phyloP scores from a whole-genome alignment of 2,329 filamentous ascomycete species.

The Colletotrichum salicis region DNA sequence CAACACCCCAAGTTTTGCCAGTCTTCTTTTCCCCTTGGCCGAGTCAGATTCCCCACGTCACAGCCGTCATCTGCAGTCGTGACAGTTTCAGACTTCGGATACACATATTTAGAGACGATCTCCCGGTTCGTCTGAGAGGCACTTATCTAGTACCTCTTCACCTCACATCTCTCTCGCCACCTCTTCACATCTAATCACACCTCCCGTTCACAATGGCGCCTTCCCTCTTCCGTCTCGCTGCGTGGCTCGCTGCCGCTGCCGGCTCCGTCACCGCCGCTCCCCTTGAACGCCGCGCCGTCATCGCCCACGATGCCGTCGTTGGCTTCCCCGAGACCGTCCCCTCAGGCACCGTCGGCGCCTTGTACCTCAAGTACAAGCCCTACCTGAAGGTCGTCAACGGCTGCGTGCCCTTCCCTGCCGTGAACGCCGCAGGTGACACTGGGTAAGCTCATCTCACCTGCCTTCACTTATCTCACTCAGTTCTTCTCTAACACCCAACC shows the following conservation, averaged over 20 bases:
- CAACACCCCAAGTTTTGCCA: background rate
- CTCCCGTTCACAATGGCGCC: conserved; percentile 21
- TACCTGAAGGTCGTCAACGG: conserved; percentile 61
- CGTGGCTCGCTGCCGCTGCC: conserved; percentile 33
- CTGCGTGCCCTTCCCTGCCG: conserved; percentile 71
- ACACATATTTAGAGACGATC: conserved; percentile 24
- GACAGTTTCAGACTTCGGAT: conserved; percentile 28
- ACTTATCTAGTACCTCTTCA: background rate
- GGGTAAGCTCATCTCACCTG: conserved; percentile 53
- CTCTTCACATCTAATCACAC: background rate
- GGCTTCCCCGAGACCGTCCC: conserved; percentile 47
- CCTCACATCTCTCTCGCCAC: background rate
- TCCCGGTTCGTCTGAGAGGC: conserved; percentile 17
- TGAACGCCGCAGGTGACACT: conserved; percentile 67
- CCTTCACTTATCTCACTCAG: background rate
- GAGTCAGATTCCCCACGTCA: conserved; percentile 20
- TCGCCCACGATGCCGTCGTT: conserved; percentile 45
- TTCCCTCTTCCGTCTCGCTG: conserved; percentile 32
- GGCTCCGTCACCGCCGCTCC: conserved; percentile 37
- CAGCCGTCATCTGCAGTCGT: conserved; percentile 7
- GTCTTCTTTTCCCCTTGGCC: background rate
- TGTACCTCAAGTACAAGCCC: conserved; percentile 49
- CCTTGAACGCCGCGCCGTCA: conserved; percentile 42
- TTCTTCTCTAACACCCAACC: conserved; percentile 29
- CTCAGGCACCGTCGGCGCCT: conserved; percentile 40